Evolutionary conservation across 495 filamentous ascomycete genomes (phyloP), one percentile per base, ranked within the genome.

Genomic region (Penicillium silybi): DNA sequence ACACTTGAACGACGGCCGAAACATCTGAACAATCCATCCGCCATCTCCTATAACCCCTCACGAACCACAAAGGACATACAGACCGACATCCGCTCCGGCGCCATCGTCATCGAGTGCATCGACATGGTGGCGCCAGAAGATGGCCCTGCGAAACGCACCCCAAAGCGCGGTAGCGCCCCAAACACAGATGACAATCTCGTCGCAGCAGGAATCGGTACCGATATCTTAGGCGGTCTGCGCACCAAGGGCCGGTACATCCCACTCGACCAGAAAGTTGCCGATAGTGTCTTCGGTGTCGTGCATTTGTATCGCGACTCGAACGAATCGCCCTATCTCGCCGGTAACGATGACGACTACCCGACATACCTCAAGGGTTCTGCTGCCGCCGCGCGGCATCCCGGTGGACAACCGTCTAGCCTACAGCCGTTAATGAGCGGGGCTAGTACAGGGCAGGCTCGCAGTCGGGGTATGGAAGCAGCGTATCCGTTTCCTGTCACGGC

Each of bases 271-370:
- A 85, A 88, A 67, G 82, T 86, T 53, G 87, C 88, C 16, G 88
- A 96, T 52, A 78, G 92, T 25, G 87, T 92, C 10, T 97, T 88
- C 85, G 93, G 93, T 1, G 83, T 97, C 20, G 91, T 98, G 15
- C 93, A 96, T 69, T 74, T 98, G 5, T 98, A 97, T 57, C 80
- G 92, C 2, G 93, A 98, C 69, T 80, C 79, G 5, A 80, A 89
- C 47, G 89, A 92, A 65, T 89, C 85, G 7, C 75, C 85, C 8
- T 73, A 64, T 22, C 57, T 77, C 17, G 50, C 42, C 1, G 46
- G 54, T 18, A 62, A 60, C 18, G 63, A 71, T 20, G 70, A 74
- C 8, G 70, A 77, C 17, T 70, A 73, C 48, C 66, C 70, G 13
- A 58, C 66, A 4, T 61, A 75, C 34, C 55, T 76, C 40, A 75